Evolutionary conservation across 1,284 basidiomycete genomes (phyloP).

Genomic region (Mycena sp.): DNA sequence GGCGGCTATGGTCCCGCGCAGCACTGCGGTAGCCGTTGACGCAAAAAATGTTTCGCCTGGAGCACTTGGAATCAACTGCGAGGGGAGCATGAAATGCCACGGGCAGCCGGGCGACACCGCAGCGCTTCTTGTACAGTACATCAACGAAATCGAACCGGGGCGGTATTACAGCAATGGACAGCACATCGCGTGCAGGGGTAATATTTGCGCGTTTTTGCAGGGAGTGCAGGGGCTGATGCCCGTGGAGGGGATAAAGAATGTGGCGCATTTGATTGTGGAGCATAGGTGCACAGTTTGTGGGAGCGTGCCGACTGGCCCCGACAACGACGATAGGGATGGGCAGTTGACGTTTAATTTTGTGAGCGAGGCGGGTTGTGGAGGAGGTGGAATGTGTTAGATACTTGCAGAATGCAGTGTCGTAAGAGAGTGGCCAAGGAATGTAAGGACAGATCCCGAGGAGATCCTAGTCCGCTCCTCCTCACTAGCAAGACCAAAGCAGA

Average conservation of each 20-base stretch:
- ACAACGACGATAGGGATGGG: slow-evolving; percentile 20
- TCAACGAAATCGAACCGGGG: slow-evolving; percentile 9
- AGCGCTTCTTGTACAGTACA: slow-evolving; percentile 1
- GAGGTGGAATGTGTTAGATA: slow-evolving; percentile 7
- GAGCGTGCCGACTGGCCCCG: slow-evolving; percentile 23
- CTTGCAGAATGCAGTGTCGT: not conserved
- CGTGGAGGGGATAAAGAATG: slow-evolving; percentile 5
- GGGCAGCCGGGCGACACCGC: slow-evolving; percentile 21
- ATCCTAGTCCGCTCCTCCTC: no score
- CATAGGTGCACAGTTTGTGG: slow-evolving; percentile 25
- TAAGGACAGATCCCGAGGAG: no score
- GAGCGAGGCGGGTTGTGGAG: slow-evolving; percentile 5
- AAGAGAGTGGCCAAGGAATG: no score
- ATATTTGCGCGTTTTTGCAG: slow-evolving; percentile 26
- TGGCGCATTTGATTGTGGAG: slow-evolving; percentile 1
- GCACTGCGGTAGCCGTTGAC: not conserved
- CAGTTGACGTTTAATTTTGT: slow-evolving; percentile 27
- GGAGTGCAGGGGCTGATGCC: not conserved
- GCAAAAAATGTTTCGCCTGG: not conserved
- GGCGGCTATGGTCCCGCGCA: not conserved
- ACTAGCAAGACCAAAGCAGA: no score
- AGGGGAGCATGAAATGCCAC: slow-evolving; percentile 22
- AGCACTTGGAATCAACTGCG: slow-evolving; percentile 24
- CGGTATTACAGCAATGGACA: slow-evolving; percentile 17
- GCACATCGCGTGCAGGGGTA: slow-evolving; percentile 24